Conservation (phyloP, 805 yeast species). For the Pichia rugopelliculosa region DNA sequence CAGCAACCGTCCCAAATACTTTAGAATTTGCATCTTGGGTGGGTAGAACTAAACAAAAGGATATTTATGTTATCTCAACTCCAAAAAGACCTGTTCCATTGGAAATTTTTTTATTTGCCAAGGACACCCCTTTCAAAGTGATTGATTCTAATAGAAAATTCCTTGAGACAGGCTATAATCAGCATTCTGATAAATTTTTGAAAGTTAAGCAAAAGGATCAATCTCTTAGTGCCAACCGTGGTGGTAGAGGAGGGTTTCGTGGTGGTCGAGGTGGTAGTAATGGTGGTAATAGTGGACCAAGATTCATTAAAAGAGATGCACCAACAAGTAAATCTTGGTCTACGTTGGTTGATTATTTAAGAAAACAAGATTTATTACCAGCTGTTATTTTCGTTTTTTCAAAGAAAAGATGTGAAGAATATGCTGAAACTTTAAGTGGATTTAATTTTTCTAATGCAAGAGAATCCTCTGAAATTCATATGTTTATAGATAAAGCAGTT, state of each 20-base stretch:
- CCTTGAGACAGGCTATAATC: slow-evolving; percentile 52
- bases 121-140: slow-evolving; percentile 60
- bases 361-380: slow-evolving; percentile 67
- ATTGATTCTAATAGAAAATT: slow-evolving; percentile 71
- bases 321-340: slow-evolving; percentile 79
- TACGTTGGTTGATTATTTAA: slow-evolving; percentile 62
- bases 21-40: slow-evolving; percentile 98
- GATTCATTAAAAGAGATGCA: slow-evolving; percentile 44
- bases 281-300: slow-evolving; percentile 25
- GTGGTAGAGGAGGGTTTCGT: slow-evolving; percentile 25
- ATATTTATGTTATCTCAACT: slow-evolving; percentile 92
- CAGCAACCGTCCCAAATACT: slow-evolving; percentile 99
- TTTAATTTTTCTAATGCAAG: slow-evolving; percentile 75
- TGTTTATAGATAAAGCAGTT: slow-evolving; percentile 88
- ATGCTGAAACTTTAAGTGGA: slow-evolving; percentile 69
- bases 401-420: slow-evolving; percentile 87
- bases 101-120: slow-evolving; percentile 82
- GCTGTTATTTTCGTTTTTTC: slow-evolving; percentile 92
- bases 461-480: slow-evolving; percentile 85
- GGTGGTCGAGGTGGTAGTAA: slow-evolving; percentile 24
- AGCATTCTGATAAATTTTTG: slow-evolving; percentile 48
- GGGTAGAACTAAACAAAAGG: slow-evolving; percentile 93
- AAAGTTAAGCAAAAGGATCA: slow-evolving; percentile 14
- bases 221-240: slow-evolving; percentile 29
- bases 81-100: slow-evolving; percentile 96